Evolutionary conservation across 1,284 basidiomycete species (phyloP).

Genomic region (Meira nashicola): DNA sequence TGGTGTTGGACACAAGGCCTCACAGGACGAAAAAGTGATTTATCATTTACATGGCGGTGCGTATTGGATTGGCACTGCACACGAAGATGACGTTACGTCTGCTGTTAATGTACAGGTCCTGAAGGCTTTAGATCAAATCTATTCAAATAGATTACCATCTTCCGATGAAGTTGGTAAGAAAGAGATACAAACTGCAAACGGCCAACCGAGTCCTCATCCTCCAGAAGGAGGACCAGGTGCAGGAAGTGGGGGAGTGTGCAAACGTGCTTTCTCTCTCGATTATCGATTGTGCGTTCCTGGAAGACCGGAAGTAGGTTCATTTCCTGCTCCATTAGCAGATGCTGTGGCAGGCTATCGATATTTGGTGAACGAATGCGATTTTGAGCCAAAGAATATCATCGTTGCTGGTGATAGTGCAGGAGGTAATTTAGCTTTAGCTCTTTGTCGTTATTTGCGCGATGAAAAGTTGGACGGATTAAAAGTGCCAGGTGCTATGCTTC

Average conservation of each 20-base stretch:
- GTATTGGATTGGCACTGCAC: slow-evolving; percentile 46
- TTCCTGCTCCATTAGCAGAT: slow-evolving; percentile 44
- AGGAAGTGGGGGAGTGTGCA: slow-evolving; percentile 4
- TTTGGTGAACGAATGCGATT: slow-evolving; percentile 33
- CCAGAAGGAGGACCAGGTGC: slow-evolving; percentile 1
- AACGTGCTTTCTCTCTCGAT: slow-evolving; percentile 43
- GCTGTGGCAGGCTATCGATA: slow-evolving; percentile 45
- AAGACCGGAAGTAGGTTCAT: slow-evolving; percentile 30
- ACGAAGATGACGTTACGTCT: slow-evolving; percentile 37
- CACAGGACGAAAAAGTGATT: slow-evolving; percentile 36
- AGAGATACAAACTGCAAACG: neutral
- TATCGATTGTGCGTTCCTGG: slow-evolving; percentile 41
- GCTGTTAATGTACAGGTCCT: slow-evolving; percentile 37
- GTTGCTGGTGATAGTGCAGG: slow-evolving; percentile 68
- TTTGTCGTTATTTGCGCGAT: slow-evolving; percentile 52
- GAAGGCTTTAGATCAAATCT: slow-evolving; percentile 28
- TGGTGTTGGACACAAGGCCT: slow-evolving; percentile 27
- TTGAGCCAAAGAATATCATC: slow-evolving; percentile 58
- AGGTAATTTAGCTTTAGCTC: slow-evolving; percentile 64
- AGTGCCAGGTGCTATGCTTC: slow-evolving; percentile 27
- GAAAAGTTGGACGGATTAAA: slow-evolving; percentile 25
- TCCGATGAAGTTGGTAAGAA: neutral
- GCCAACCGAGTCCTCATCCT: neutral
- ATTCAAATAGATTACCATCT: slow-evolving; percentile 7
- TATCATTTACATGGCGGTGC: slow-evolving; percentile 47